Conservation (phyloP, 441 rosid species). For the Gossypium lobatum region DNA sequence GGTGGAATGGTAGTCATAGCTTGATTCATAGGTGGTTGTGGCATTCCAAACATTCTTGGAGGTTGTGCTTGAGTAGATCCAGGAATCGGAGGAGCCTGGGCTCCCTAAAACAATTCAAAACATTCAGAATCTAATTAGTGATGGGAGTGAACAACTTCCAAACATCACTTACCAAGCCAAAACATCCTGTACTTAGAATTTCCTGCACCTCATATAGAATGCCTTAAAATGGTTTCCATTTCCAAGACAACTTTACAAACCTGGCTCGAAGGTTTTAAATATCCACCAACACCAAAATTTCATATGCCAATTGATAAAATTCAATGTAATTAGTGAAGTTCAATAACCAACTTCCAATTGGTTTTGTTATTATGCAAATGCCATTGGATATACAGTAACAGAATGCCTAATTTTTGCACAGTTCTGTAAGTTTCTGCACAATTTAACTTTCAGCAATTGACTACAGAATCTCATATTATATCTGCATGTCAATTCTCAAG, state of each 20-base stretch:
- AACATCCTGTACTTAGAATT: background rate
- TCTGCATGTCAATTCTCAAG: background rate
- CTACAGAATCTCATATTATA: background rate
- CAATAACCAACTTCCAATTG: background rate
- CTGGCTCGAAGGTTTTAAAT: background rate
- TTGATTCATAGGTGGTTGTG: slow-evolving; percentile 41
- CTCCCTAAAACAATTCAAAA: slow-evolving; percentile 29
- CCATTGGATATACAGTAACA: background rate
- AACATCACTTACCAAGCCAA: background rate
- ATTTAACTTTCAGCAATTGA: background rate
- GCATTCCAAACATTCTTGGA: slow-evolving; percentile 46
- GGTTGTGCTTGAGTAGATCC: slow-evolving; percentile 40
- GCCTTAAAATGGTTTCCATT: background rate
- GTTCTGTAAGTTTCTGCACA: background rate
- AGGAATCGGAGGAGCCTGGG: slow-evolving; percentile 32
- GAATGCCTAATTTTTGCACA: background rate
- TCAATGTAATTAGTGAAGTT: background rate
- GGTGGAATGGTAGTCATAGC: slow-evolving; percentile 40
- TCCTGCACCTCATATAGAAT: background rate
- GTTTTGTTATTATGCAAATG: background rate
- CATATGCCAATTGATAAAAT: background rate
- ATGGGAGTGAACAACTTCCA: background rate
- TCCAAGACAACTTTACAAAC: background rate
- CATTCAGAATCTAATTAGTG: slow-evolving; percentile 16
- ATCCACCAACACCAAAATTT: background rate